Conservation (phyloP, 768 basidiomycete species). For the Amanita jacksonii region DNA sequence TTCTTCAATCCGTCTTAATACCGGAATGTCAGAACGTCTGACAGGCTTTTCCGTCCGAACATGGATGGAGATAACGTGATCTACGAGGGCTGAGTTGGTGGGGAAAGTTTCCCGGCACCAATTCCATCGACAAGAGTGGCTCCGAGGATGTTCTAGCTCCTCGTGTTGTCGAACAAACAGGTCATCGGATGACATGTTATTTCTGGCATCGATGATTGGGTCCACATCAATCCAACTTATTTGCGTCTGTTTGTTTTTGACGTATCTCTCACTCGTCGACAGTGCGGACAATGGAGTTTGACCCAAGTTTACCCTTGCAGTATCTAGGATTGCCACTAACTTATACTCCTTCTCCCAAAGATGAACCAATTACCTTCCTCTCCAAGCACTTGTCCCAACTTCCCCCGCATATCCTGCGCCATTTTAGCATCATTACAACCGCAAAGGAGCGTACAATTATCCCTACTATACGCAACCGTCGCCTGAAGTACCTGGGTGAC, state of each 20-base stretch:
- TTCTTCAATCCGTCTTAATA: slow-evolving; percentile 34
- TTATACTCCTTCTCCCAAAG: slow-evolving; percentile 51
- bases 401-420: slow-evolving; percentile 51
- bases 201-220: too few relatives aligned
- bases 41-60: slow-evolving; percentile 34
- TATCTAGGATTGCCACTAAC: slow-evolving; percentile 51
- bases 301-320: slow-evolving; percentile 20
- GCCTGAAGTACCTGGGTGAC: slow-evolving; percentile 50
- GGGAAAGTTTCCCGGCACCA: slow-evolving; percentile 40
- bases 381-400: slow-evolving; percentile 46
- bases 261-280: not conserved
- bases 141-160: slow-evolving; percentile 7
- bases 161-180: not conserved
- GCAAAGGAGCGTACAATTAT: slow-evolving; percentile 62
- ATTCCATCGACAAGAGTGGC: slow-evolving; percentile 37
- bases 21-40: slow-evolving; percentile 32
- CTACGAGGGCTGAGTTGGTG: slow-evolving; percentile 26
- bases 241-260: slow-evolving; percentile 1
- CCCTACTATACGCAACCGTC: slow-evolving; percentile 60
- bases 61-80: slow-evolving; percentile 42
- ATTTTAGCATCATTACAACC: slow-evolving; percentile 36
- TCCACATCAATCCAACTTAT: too few relatives aligned
- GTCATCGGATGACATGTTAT: not conserved
- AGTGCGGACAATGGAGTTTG: not conserved
- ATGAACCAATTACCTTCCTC: slow-evolving; percentile 57